These are phyloP conservation scores for Paulownia fortunei DNA, from an alignment of 257 asterid species.

Conservation along the genomic window DNA sequence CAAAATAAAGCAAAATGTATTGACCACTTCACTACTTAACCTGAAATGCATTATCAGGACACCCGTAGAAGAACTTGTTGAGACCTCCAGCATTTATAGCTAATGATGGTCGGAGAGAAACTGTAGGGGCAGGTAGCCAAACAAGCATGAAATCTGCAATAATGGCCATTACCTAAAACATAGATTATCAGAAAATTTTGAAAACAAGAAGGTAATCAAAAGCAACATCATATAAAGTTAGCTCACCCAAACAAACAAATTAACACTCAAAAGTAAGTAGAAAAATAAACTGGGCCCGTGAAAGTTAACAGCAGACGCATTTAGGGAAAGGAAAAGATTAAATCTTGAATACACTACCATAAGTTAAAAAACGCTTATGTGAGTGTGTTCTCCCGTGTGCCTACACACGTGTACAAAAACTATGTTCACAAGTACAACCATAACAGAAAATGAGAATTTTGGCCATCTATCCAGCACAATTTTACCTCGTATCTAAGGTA, in stretches of 20 bases:
- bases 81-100: conserved; percentile 67
- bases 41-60: conserved; percentile 99
- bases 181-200: conserved; percentile 26
- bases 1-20: conserved; percentile 18
- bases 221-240: neutral
- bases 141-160: conserved; percentile 99
- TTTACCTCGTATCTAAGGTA: neutral
- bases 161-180: conserved; percentile 86
- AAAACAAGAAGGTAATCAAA: neutral
- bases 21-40: conserved; percentile 37
- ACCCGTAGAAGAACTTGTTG: conserved; percentile 76
- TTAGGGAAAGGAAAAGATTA: neutral
- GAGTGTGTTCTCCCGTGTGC: no score
- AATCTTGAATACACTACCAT: neutral
- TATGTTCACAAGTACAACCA: neutral
- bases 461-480: neutral
- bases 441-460: neutral
- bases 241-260: neutral
- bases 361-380: no score
- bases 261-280: neutral
- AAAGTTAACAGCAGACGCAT: neutral
- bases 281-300: neutral
- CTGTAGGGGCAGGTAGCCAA: conserved; percentile 98
- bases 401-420: neutral
- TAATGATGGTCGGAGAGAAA: conserved; percentile 75